These are phyloP conservation scores for Pinus albicaulis DNA, from an alignment of 75 land plant species.

Conservation along the genomic window DNA sequence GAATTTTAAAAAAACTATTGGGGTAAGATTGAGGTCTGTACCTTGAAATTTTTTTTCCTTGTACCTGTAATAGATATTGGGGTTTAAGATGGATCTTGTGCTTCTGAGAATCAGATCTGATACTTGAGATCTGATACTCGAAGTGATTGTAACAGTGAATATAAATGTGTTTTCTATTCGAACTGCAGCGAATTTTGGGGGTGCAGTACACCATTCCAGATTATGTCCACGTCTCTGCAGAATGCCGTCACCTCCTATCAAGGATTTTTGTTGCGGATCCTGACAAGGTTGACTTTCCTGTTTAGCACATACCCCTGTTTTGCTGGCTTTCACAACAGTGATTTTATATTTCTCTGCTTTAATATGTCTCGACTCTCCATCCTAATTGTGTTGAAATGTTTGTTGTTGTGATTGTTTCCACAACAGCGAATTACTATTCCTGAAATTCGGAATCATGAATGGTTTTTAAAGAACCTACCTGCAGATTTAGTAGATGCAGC, in stretches of 20 bases:
- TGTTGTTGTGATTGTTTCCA: neutral
- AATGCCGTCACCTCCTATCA: constrained; percentile 81
- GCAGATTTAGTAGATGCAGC: constrained; percentile 67
- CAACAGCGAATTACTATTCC: constrained; percentile 74
- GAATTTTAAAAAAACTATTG: constrained; percentile 84
- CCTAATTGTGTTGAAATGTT: neutral
- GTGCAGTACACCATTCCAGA: constrained; percentile 96
- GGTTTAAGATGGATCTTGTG: neutral
- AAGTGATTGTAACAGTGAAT: neutral
- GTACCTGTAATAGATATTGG: neutral
- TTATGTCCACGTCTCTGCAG: constrained; percentile 72
- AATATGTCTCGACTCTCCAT: neutral
- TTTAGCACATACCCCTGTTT: neutral
- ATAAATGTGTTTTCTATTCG: neutral
- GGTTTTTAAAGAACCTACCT: constrained; percentile 91
- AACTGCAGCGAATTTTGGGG: constrained; percentile 77
- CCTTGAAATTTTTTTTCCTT: neutral
- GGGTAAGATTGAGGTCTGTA: constrained; percentile 28
- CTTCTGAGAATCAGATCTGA: neutral
- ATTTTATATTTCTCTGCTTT: constrained; percentile 25
- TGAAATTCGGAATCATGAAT: constrained; percentile 79
- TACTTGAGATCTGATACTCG: neutral
- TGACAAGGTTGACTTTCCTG: constrained; percentile 44
- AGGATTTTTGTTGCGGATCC: constrained; percentile 94
- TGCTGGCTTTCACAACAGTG: neutral